These are phyloP conservation scores for Naganishia friedmannii DNA, from an alignment of 768 basidiomycete genomes.

Conservation along the genomic window DNA sequence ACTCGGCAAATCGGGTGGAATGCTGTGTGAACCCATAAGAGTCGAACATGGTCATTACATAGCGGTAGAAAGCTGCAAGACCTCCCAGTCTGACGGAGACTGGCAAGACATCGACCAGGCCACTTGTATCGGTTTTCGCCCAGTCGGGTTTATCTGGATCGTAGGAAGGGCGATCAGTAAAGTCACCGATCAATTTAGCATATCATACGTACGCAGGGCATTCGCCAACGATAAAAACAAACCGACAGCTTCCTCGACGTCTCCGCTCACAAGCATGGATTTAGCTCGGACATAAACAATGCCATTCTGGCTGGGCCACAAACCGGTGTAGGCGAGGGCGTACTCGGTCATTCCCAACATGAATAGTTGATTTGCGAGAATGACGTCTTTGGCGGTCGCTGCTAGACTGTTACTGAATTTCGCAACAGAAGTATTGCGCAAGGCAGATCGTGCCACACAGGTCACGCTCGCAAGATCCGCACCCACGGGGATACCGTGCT, in stretches of 20 bases:
- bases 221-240: conserved; percentile 11
- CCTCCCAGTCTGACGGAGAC: conserved; percentile 30
- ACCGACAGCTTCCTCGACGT: neutral
- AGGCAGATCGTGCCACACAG: neutral
- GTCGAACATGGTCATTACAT: conserved; percentile 73
- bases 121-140: conserved; percentile 17
- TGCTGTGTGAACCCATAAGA: conserved; percentile 59
- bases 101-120: conserved; percentile 26
- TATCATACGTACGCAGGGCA: neutral
- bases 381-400: conserved; percentile 14
- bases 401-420: conserved; percentile 6
- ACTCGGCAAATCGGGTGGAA: conserved; percentile 70
- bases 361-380: conserved; percentile 13
- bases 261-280: neutral
- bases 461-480: neutral
- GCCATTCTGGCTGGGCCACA: conserved; percentile 13
- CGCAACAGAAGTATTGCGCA: conserved; percentile 1
- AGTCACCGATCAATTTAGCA: neutral
- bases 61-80: conserved; percentile 71
- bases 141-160: neutral
- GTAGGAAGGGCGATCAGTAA: neutral
- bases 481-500: neutral
- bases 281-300: conserved; percentile 8
- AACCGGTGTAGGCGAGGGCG: neutral
- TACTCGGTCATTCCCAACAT: conserved; percentile 16